Evolutionary conservation across 78 protist genomes (phyloP), one percentile per base, ranked within the genome.

Genomic region (Dictyostelium capitatum): DNA sequence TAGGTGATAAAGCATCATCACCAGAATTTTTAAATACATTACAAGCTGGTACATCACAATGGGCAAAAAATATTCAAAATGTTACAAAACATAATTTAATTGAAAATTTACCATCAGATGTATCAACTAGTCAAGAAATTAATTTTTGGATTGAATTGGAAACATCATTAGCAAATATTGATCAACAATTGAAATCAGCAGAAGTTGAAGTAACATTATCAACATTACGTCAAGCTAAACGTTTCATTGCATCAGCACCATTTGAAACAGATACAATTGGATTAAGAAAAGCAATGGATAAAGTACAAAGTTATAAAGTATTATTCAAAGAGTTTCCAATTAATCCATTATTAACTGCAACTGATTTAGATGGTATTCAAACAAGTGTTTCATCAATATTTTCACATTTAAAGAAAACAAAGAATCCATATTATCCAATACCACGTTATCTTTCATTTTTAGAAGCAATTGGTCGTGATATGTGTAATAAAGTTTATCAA

Each of bases 111-210:
- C 57, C 85, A 10, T 14, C 77, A 0, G 97, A 92, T 51, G 47
- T 79, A 25, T 23, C 77, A 6, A 51, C 93, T 0, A 30, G 64
- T 14, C 96, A 90, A 82, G 97, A 97, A 79, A 79, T 97, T 79
- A 75, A 81, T 74, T 97, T 97, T 75, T 97, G 98, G 98, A 14
- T 56, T 12, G 87, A 89, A 41, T 43, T 97, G 20, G 97, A 95
- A 48, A 28, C 67, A 5, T 95, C 83, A 6, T 89, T 97, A 25
- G 46, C 43, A 25, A 57, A 48, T 6, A 69, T 95, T 64, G 43
- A 54, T 9, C 82, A 79, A 73, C 91, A 82, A 65, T 19, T 89
- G 37, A 56, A 79, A 70, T 32, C 85, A 14, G 94, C 95, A 30
- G 90, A 92, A 69, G 79, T 20, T 15, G 83, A 75, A 62, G 79